Evolutionary conservation across 129 eudicot species (phyloP), one percentile per base, ranked within the genome.

Genomic region (Erigeron canadensis): DNA sequence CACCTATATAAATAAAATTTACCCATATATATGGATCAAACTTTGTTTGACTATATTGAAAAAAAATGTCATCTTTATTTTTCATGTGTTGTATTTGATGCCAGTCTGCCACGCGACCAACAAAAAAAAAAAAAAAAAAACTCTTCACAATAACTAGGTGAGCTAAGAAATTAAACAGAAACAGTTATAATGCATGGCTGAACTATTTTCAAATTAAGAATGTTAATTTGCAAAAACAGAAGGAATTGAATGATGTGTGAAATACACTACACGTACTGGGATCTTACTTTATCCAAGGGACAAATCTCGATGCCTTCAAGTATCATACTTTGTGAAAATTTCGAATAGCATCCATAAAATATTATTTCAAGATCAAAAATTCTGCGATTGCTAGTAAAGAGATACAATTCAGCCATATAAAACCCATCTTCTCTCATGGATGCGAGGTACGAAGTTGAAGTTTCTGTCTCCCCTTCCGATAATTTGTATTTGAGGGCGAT

Each of bases 251-350:
- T 34, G n/a, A 13, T 38, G 3, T 17, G 2, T 50, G 76, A 38
- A 7, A 3, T n/a, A n/a, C n/a, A n/a, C n/a, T n/a, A n/a, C 39
- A 62, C 28, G 47, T 38, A 37, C 39, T 38, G 17, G 6, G 10
- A 56, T 12, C 63, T 62, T 62, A 62, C 67, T 7, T 37, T 39
- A 5, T 62, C 46, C 19, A 62, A 10, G 45, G 67, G 67, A 6
- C 46, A 22, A 62, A 62, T 60, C 58, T 59, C 60, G 40, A 72
- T 73, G 54, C 54, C 54, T 2, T 47, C 54, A 1, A 47, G 4
- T 47, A 28, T 2, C 34, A 28, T 47, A 13, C 3, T 1, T 2
- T 7, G 13, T 10, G 1, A 48, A 5, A 12, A 17, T 48, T n/a
- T 46, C 47, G 6, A n/a, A n/a, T n/a, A n/a, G n/a, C n/a, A n/a